Base-by-base conservation (phyloP, 176 grass and related monocot species). In the Oryza rufipogon region DNA sequence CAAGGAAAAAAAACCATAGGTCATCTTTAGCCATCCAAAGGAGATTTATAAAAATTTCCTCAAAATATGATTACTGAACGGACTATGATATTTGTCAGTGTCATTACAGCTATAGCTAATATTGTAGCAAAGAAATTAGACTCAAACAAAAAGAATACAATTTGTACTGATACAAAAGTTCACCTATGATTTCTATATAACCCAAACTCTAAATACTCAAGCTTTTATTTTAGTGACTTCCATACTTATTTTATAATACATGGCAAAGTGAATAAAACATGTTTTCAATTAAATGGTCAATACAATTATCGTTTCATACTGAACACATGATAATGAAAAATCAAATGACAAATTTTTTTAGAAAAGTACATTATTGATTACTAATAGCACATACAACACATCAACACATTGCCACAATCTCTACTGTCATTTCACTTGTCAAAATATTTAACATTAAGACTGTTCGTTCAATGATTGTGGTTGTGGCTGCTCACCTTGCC, bases 401-500 rank as follows among this genome's bases (percentile, higher is more conserved):
- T 48, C 47, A 47, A 12, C 36, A 11, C 49, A 69, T 48, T 68
- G 2, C 33, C 23, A 74, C 11, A 76, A 17, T 38, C 36, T 74
- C 11, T 79, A 63, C 0, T 5, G 1, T 11, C 7, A 42, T 68
- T 81, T 71, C 45, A 81, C 46, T 70, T 85, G 19, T 44, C 60
- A 49, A 0, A 4, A 14, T 11, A 61, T 12, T 25, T 49, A 52
- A 68, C 6, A 68, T 25, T 49, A 51, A 63, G 4, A 63, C 54
- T 70, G 12, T 58, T 76, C 63, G 0, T 39, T 75, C 11, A 76
- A 68, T 3, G 76, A 58, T 9, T 84, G 71, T 13, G 66, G 66
- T 15, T 81, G 67, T 13, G 66, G 66, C 15, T 91, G 74, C 46
- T 94, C 93, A 61, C 93, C 93, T 75, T 91, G 91, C 96, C 96